phyloP scores from a whole-genome alignment of 1,284 basidiomycete genomes.

The Trametes sp. region DNA sequence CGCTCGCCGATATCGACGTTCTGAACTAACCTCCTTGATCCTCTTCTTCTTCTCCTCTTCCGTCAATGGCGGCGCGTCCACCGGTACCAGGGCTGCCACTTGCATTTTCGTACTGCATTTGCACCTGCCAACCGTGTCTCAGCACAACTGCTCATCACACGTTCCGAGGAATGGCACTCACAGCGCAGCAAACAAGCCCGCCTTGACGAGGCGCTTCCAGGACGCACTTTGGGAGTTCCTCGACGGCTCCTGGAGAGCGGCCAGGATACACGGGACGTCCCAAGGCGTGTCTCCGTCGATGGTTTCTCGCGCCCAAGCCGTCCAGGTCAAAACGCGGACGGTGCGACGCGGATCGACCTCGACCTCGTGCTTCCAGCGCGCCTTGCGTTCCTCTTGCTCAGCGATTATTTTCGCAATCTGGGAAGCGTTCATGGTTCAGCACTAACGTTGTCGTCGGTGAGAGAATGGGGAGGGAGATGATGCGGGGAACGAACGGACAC shows the following conservation, averaged over 20 bases:
- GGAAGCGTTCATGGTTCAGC: too few species aligned
- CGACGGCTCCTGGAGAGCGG: background rate
- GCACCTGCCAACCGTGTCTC: background rate
- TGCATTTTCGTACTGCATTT: background rate
- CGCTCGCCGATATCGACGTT: background rate
- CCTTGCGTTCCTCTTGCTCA: background rate
- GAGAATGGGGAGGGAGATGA: too few species aligned
- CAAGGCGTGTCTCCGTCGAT: constrained; percentile 1
- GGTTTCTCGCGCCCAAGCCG: background rate
- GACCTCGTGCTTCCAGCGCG: background rate
- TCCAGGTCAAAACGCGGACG: background rate
- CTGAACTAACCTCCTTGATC: background rate
- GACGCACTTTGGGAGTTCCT: background rate
- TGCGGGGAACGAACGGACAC: too few species aligned
- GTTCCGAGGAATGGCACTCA: background rate
- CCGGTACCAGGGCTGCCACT: background rate
- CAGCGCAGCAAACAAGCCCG: constrained; percentile 3
- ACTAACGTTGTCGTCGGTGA: too few species aligned
- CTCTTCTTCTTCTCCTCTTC: background rate
- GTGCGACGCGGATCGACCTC: background rate
- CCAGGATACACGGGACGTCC: background rate
- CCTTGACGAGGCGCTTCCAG: background rate
- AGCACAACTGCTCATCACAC: too few species aligned
- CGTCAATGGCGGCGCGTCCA: background rate
- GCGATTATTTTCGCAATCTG: background rate